These are phyloP conservation scores for Decorospora gaudefroyi DNA, from an alignment of 2,329 filamentous ascomycete genomes.

Conservation along the genomic window DNA sequence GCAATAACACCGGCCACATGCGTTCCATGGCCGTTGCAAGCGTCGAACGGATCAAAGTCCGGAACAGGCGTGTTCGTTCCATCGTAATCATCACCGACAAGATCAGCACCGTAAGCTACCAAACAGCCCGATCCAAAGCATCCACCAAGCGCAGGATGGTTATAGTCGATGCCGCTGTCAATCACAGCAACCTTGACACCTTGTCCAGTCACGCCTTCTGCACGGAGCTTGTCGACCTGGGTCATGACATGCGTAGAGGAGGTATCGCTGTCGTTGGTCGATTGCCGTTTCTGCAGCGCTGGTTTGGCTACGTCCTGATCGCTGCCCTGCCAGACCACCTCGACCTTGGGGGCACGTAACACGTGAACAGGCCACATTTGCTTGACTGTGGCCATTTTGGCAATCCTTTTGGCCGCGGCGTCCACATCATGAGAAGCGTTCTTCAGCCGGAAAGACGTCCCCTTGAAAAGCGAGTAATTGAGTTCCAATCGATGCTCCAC, in stretches of 20 bases:
- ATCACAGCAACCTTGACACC: slow-evolving; percentile 53
- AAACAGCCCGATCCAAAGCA: slow-evolving; percentile 65
- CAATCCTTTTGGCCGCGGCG: too few species aligned
- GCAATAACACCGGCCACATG: slow-evolving; percentile 62
- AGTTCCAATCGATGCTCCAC: too few species aligned
- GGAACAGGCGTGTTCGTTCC: slow-evolving; percentile 50
- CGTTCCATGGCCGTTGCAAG: slow-evolving; percentile 62
- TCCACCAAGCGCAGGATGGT: slow-evolving; percentile 65
- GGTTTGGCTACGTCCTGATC: too few species aligned
- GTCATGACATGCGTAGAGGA: slow-evolving; percentile 42
- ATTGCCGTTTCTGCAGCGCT: slow-evolving; percentile 8
- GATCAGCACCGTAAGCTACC: slow-evolving; percentile 61
- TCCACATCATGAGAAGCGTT: too few species aligned
- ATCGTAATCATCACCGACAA: slow-evolving; percentile 59
- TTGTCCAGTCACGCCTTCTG: slow-evolving; percentile 53
- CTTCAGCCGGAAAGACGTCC: too few species aligned
- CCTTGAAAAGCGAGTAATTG: too few species aligned
- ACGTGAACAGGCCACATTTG: too few species aligned
- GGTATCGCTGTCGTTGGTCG: slow-evolving; percentile 8
- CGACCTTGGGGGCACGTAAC: too few species aligned
- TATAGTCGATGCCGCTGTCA: slow-evolving; percentile 59
- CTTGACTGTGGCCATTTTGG: too few species aligned
- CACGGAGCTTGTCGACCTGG: slow-evolving; percentile 48
- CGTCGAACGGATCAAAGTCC: slow-evolving; percentile 57
- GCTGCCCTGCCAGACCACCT: too few species aligned